Percentiles rank a stretch among this genome's conserved stretches.
Evolutionary conservation across 495 filamentous ascomycete genomes (phyloP).

Genomic region (Endocarpon pusillum): DNA sequence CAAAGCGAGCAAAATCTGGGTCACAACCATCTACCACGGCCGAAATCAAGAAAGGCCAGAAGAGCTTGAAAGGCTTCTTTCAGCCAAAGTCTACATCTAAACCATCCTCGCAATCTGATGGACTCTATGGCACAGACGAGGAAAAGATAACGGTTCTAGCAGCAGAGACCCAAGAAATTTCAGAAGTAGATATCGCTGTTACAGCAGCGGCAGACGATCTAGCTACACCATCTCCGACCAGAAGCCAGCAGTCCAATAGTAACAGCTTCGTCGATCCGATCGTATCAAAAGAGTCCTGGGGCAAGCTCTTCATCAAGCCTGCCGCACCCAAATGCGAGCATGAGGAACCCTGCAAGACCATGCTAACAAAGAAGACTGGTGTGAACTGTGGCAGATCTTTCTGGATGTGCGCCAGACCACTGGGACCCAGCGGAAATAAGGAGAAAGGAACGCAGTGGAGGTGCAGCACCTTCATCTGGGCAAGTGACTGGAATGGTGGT

Average conservation of each 20-base stretch:
- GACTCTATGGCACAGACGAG: background rate
- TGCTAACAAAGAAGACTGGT: conserved; percentile 74
- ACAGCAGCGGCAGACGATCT: background rate
- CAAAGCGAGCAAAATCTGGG: conserved; percentile 33
- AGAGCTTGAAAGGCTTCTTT: conserved; percentile 73
- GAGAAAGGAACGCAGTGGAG: conserved; percentile 71
- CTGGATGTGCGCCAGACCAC: conserved; percentile 68
- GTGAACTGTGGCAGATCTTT: conserved; percentile 70
- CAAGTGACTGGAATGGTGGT: conserved; percentile 80
- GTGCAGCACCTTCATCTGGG: conserved; percentile 81
- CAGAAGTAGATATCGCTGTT: background rate
- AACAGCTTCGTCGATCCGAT: conserved; percentile 47
- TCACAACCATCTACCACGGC: conserved; percentile 7
- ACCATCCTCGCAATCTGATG: background rate
- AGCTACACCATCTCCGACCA: background rate
- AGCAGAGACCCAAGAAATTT: background rate
- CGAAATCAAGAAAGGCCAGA: conserved; percentile 40
- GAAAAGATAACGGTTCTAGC: background rate
- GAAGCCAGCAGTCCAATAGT: conserved; percentile 3
- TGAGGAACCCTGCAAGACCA: conserved; percentile 62
- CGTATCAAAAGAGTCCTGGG: conserved; percentile 67
- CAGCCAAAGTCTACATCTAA: conserved; percentile 31
- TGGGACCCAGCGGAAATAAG: conserved; percentile 69
- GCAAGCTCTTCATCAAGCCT: conserved; percentile 63
- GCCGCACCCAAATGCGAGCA: conserved; percentile 69